These are phyloP conservation scores for Trametes versicolor DNA, from an alignment of 1,284 basidiomycete genomes.

Conservation along the genomic window DNA sequence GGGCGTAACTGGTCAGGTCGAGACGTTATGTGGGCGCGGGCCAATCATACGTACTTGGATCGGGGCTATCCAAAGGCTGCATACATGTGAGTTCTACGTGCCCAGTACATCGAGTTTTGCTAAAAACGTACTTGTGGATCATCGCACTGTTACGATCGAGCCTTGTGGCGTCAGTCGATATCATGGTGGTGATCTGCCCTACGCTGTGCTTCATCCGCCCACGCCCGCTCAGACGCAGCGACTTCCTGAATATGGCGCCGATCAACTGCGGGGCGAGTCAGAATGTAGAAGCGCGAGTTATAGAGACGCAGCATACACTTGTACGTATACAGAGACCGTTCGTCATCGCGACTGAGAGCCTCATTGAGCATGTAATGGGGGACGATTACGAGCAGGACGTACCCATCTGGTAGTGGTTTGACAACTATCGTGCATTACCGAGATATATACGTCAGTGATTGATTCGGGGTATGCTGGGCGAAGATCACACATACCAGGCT, in stretches of 20 bases:
- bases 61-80: slow-evolving; percentile 64
- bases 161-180: slow-evolving; percentile 67
- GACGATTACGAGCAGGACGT: slow-evolving; percentile 26
- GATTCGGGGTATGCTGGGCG: not conserved
- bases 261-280: slow-evolving; percentile 55
- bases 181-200: slow-evolving; percentile 79
- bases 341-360: slow-evolving; percentile 56
- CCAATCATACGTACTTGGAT: slow-evolving; percentile 53
- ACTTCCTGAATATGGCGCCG: slow-evolving; percentile 76
- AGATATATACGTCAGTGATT: not conserved
- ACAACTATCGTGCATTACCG: slow-evolving; percentile 46
- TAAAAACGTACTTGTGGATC: slow-evolving; percentile 58
- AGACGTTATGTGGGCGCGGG: not conserved
- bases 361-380: not conserved
- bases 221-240: slow-evolving; percentile 73
- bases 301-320: slow-evolving; percentile 48
- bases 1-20: not conserved
- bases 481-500: slow-evolving; percentile 53
- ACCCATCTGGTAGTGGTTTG: slow-evolving; percentile 63
- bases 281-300: not conserved
- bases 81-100: not conserved
- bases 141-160: slow-evolving; percentile 58
- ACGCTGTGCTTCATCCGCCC: slow-evolving; percentile 67
- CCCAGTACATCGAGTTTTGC: slow-evolving; percentile 1
- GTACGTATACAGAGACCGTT: slow-evolving; percentile 62